phyloP scores from a whole-genome alignment of 805 yeast species.

The Metschnikowia baotianmanensis region DNA sequence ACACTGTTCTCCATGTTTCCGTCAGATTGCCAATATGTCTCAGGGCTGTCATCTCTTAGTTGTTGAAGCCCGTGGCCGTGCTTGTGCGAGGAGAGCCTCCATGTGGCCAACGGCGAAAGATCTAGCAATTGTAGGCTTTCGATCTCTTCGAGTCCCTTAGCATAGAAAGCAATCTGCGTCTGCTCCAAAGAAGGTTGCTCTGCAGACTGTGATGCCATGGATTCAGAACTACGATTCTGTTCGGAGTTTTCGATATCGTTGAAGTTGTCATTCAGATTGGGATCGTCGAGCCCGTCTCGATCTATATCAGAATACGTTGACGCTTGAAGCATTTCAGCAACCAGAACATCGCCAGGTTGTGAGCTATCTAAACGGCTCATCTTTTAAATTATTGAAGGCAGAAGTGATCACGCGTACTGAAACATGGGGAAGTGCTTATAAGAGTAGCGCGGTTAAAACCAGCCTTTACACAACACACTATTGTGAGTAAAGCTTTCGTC shows the following conservation, averaged over 20 bases:
- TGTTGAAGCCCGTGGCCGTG: constrained; percentile 70
- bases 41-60: constrained; percentile 69
- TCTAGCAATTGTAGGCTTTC: constrained; percentile 65
- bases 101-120: constrained; percentile 75
- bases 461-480: no score
- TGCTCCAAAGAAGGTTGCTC: constrained; percentile 39
- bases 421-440: no score
- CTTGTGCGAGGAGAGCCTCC: constrained; percentile 79
- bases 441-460: no score
- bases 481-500: no score
- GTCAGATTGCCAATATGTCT: constrained; percentile 90
- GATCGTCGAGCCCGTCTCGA: constrained; percentile 3
- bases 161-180: constrained; percentile 38
- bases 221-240: constrained; percentile 5
- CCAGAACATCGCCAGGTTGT: constrained; percentile 4
- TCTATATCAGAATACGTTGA: constrained; percentile 6
- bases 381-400: neutral
- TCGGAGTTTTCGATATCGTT: constrained; percentile 8
- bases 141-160: constrained; percentile 50
- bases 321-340: constrained; percentile 8
- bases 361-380: constrained; percentile 6
- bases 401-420: neutral
- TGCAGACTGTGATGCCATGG: constrained; percentile 8
- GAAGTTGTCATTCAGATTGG: neutral
- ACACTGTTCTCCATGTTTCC: constrained; percentile 48